Evolutionary conservation across 106 monocot species (phyloP).

Genomic region (Narthecium ossifragum): DNA sequence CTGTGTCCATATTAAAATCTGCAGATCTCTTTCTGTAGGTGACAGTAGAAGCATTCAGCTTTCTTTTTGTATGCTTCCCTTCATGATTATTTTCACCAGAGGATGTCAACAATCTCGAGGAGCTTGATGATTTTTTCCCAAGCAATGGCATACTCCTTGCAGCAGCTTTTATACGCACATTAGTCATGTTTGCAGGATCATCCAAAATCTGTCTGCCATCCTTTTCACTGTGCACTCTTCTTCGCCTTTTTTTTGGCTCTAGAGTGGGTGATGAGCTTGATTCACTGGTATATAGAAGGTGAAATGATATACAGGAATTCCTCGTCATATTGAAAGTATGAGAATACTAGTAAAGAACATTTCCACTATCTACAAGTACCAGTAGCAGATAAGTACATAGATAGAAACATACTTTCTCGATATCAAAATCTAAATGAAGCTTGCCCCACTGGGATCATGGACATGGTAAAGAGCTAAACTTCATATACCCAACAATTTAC

Average conservation of each 20-base stretch:
- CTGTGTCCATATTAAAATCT: slow-evolving; percentile 20
- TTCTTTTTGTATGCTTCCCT: slow-evolving; percentile 46
- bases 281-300: slow-evolving; percentile 40
- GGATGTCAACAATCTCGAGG: slow-evolving; percentile 16
- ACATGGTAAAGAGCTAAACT: no score
- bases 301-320: no score
- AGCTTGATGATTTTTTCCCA: slow-evolving; percentile 32
- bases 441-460: no score
- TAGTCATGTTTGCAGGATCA: slow-evolving; percentile 28
- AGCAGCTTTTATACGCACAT: slow-evolving; percentile 55
- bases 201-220: slow-evolving; percentile 12
- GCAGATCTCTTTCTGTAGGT: slow-evolving; percentile 31
- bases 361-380: no score
- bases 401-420: no score
- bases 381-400: no score
- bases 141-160: slow-evolving; percentile 46
- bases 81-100: slow-evolving; percentile 51
- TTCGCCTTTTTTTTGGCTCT: slow-evolving; percentile 73
- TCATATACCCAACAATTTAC: no score
- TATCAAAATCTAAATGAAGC: no score
- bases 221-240: slow-evolving; percentile 43
- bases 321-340: no score
- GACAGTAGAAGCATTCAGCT: slow-evolving; percentile 15
- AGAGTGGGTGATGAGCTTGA: slow-evolving; percentile 41
- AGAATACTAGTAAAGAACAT: no score